phyloP scores from a whole-genome alignment of 148 eudicot species.

The Rhododendron vialii region DNA sequence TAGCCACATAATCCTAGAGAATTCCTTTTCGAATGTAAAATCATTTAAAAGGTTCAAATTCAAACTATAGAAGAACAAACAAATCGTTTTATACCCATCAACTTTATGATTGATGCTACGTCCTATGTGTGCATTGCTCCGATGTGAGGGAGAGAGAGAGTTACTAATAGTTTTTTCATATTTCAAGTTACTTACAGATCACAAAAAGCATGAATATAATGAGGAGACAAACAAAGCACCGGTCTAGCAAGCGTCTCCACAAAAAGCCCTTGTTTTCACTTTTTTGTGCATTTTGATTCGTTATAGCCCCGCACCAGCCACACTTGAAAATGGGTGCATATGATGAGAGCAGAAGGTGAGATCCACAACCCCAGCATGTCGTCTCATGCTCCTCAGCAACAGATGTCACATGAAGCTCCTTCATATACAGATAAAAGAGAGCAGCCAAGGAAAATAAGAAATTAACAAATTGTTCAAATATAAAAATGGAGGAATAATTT shows the following conservation, averaged over 20 bases:
- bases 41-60: not conserved
- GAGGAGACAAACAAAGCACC: slow-evolving; percentile 64
- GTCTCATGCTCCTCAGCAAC: slow-evolving; percentile 54
- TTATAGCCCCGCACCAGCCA: slow-evolving; percentile 98
- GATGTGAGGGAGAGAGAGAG: not conserved
- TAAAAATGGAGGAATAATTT: not conserved
- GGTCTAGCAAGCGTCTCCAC: slow-evolving; percentile 75
- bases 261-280: slow-evolving; percentile 38
- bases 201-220: slow-evolving; percentile 63
- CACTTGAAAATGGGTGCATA: slow-evolving; percentile 79
- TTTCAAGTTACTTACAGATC: slow-evolving; percentile 48
- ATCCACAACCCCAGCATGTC: slow-evolving; percentile 97
- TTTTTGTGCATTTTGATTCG: slow-evolving; percentile 51
- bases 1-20: not conserved
- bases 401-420: slow-evolving; percentile 31
- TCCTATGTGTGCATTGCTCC: not conserved
- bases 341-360: slow-evolving; percentile 74
- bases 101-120: not conserved
- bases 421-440: slow-evolving; percentile 11
- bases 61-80: too few relatives aligned
- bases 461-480: not conserved
- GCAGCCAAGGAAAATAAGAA: slow-evolving; percentile 6
- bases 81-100: not conserved
- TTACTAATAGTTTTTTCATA: not conserved
- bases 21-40: not conserved